Base-by-base conservation (phyloP, 306 rosid species). In the Medicago truncatula region DNA sequence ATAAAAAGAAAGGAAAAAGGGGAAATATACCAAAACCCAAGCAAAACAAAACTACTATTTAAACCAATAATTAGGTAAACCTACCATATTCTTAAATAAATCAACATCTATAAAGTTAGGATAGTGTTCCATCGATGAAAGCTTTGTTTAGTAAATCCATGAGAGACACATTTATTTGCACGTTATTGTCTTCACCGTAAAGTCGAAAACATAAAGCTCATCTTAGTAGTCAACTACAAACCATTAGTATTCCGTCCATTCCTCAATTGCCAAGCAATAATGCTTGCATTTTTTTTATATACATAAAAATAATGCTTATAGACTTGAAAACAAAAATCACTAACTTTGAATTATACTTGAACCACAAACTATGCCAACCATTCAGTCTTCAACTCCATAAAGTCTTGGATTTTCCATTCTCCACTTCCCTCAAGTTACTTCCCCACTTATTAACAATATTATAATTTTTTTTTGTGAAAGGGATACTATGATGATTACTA, bases 1-100 rank as follows among this genome's bases (percentile, higher is more conserved):
- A 2, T 23, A 23, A 23, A 59, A 59, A 59, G 38, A 59, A 59
- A 10, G 17, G 10, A 59, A 9, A 2, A 25, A 25, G 17, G 66
- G 40, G 4, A n/a, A n/a, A 10, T 21, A 21, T 20, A 6, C 1
- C 65, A 59, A 59, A 59, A 40, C 40, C 2, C 6, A 31, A 31
- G 6, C 36, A 5, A 25, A 21, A 3, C 63, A 21, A 57, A 21
- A 57, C 13, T 0, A 57, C 21, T 57, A 57, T 57, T 57, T 11
- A 36, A 28, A 59, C 66, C 66, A 25, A 25, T 59, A 59, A 28
- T 59, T 59, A 59, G 66, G 40, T 25, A 25, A 28, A 59, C 66
- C 66, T 25, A 59, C 65, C 17, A 1, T 58, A 59, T 25, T 25
- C 65, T 28, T 59, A 7, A 13, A 28, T 40, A 25, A 59, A 13